Conservation (phyloP, 768 basidiomycete species). For the Phaffia tasmanica region DNA sequence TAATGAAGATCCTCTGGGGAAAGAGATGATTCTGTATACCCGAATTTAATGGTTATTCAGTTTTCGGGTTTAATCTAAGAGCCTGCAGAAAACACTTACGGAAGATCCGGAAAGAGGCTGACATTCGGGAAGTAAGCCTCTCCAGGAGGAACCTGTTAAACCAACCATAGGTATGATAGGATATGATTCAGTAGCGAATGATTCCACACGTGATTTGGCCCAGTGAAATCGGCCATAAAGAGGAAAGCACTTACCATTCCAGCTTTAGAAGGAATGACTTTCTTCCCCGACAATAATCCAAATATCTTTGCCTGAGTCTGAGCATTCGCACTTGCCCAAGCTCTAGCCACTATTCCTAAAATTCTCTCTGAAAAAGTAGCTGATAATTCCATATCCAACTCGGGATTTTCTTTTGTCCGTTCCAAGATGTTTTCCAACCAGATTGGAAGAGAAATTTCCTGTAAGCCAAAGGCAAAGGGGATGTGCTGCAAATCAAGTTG, state of each 20-base stretch:
- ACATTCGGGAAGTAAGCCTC: conserved; percentile 76
- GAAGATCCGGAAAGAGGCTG: conserved; percentile 78
- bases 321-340: conserved; percentile 57
- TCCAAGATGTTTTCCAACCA: conserved; percentile 59
- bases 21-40: conserved; percentile 44
- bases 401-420: conserved; percentile 40
- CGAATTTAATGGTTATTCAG: not conserved
- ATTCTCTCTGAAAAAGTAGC: conserved; percentile 71
- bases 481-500: conserved; percentile 33
- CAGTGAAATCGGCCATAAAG: not conserved
- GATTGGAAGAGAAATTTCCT: conserved; percentile 59
- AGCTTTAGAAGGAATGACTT: conserved; percentile 52
- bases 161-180: not conserved
- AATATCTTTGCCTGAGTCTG: conserved; percentile 45
- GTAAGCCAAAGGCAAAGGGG: conserved; percentile 55
- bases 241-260: conserved; percentile 45
- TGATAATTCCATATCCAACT: conserved; percentile 56
- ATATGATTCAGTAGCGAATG: not conserved
- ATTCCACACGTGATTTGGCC: not conserved
- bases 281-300: conserved; percentile 39
- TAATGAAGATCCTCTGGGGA: conserved; percentile 54
- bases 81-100: conserved; percentile 33
- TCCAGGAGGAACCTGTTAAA: conserved; percentile 45
- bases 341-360: conserved; percentile 52
- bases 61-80: not conserved